These are phyloP conservation scores for Orobanche coerulescens DNA, from an alignment of 257 asterid species.

Conservation along the genomic window DNA sequence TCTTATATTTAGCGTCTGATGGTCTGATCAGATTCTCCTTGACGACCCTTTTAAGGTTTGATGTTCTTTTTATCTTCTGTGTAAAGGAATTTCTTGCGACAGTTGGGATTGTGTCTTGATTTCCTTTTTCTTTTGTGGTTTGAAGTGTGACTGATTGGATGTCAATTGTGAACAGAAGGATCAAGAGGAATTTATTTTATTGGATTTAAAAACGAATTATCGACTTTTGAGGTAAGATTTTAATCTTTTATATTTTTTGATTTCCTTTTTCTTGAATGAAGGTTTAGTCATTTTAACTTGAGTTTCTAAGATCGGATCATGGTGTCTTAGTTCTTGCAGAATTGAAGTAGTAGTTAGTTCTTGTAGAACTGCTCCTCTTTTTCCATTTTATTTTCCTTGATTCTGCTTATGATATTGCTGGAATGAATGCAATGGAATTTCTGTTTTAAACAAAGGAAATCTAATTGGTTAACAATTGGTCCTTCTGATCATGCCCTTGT, in stretches of 20 bases:
- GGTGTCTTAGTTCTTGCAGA: neutral
- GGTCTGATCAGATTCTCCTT: slow-evolving; percentile 19
- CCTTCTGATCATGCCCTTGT: neutral
- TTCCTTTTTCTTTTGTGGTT: neutral
- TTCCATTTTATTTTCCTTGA: too few relatives aligned
- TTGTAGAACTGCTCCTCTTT: too few relatives aligned
- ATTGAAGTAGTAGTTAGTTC: neutral
- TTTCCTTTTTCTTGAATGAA: slow-evolving; percentile 1
- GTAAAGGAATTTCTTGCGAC: too few relatives aligned
- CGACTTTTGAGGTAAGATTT: slow-evolving; percentile 22
- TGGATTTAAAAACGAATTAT: slow-evolving; percentile 9
- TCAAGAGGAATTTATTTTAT: slow-evolving; percentile 10
- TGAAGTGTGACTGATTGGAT: slow-evolving; percentile 21
- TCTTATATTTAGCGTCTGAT: neutral
- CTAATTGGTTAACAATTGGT: neutral
- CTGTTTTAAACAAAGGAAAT: neutral
- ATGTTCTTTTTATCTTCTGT: neutral
- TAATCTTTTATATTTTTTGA: neutral
- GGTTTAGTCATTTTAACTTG: slow-evolving; percentile 6
- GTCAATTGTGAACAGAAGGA: slow-evolving; percentile 11
- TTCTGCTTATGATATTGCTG: neutral
- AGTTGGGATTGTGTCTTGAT: slow-evolving; percentile 2
- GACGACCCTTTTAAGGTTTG: slow-evolving; percentile 29
- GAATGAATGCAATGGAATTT: neutral
- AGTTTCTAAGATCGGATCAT: slow-evolving; percentile 15